Evolutionary conservation across 1,139 yeast genomes (phyloP).

Genomic region (Blastobotrys aristatus): DNA sequence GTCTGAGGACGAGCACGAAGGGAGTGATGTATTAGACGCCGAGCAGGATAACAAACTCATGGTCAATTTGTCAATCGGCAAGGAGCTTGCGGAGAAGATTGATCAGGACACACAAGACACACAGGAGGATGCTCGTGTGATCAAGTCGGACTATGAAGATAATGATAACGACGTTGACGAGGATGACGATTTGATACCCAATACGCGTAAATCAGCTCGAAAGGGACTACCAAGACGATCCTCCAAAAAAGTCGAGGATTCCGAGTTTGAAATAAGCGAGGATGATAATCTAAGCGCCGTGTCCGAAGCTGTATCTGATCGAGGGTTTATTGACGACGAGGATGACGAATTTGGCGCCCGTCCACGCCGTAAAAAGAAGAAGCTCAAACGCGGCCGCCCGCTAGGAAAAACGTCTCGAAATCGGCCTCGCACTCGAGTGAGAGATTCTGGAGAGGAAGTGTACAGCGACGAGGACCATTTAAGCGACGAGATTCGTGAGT

Average conservation of each 20-base stretch:
- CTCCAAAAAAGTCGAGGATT: slow-evolving; percentile 7
- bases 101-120: too few species aligned
- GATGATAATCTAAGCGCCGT: slow-evolving; percentile 15
- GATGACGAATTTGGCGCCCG: slow-evolving; percentile 28
- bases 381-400: slow-evolving; percentile 25
- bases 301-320: slow-evolving; percentile 14
- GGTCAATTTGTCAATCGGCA: slow-evolving; percentile 9
- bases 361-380: slow-evolving; percentile 16
- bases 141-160: too few species aligned
- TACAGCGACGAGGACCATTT: slow-evolving; percentile 33
- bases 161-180: slow-evolving; percentile 24
- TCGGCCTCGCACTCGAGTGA: neutral
- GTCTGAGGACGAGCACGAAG: slow-evolving; percentile 18
- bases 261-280: slow-evolving; percentile 16
- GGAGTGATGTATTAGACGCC: slow-evolving; percentile 5
- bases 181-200: slow-evolving; percentile 8
- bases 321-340: slow-evolving; percentile 36
- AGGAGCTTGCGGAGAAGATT: slow-evolving; percentile 1
- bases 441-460: neutral
- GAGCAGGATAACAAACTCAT: slow-evolving; percentile 6
- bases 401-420: slow-evolving; percentile 28
- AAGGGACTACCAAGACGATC: neutral
- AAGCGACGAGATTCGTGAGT: slow-evolving; percentile 48
- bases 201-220: slow-evolving; percentile 8
- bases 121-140: too few species aligned